Evolutionary conservation across 2,329 filamentous ascomycete genomes (phyloP).

Genomic region (Aureobasidium sp.): DNA sequence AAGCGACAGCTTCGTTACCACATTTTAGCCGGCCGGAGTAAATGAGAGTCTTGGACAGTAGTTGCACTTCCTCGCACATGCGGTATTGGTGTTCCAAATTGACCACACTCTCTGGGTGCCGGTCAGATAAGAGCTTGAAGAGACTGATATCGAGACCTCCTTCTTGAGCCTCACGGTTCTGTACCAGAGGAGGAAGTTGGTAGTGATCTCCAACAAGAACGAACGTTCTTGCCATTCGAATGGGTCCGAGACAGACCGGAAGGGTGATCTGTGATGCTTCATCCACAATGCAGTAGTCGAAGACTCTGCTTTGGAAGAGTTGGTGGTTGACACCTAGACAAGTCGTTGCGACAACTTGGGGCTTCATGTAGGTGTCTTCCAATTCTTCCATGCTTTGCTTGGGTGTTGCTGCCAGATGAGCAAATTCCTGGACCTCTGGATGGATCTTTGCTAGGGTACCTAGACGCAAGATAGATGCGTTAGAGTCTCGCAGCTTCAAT

Average conservation of each 20-base stretch:
- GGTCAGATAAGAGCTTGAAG: conserved; percentile 87
- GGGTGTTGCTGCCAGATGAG: conserved; percentile 63
- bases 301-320: conserved; percentile 78
- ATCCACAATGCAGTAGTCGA: conserved; percentile 98
- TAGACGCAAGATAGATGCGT: conserved; percentile 64
- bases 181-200: conserved; percentile 87
- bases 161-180: conserved; percentile 76
- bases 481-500: conserved; percentile 66
- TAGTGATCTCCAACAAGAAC: conserved; percentile 95
- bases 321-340: conserved; percentile 87
- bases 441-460: conserved; percentile 81
- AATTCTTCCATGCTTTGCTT: conserved; percentile 77
- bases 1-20: conserved; percentile 68
- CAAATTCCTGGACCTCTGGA: conserved; percentile 78
- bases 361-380: conserved; percentile 71
- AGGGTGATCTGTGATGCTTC: conserved; percentile 97
- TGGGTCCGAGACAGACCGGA: conserved; percentile 87
- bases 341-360: conserved; percentile 86
- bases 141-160: conserved; percentile 87
- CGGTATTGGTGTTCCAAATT: conserved; percentile 94
- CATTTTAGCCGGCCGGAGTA: conserved; percentile 88
- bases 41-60: conserved; percentile 83
- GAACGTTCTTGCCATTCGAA: conserved; percentile 86
- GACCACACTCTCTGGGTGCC: conserved; percentile 78
- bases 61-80: conserved; percentile 97